These are phyloP conservation scores for Acacia melanoxylon DNA, from an alignment of 306 rosid genomes.

Conservation along the genomic window DNA sequence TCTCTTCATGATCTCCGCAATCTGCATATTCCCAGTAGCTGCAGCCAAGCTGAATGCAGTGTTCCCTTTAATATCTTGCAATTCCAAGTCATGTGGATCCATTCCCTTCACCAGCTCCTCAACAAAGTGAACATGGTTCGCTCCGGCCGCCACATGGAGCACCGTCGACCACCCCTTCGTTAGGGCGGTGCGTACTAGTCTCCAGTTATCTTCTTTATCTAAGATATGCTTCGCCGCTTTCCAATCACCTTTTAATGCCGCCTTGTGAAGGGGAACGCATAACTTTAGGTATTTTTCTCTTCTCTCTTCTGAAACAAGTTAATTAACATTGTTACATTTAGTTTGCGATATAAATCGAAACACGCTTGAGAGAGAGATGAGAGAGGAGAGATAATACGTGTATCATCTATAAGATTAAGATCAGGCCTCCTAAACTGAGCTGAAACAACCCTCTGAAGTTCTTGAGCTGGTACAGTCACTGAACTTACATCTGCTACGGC, in stretches of 20 bases:
- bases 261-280: slow-evolving; percentile 43
- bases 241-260: slow-evolving; percentile 41
- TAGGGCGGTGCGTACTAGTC: slow-evolving; percentile 26
- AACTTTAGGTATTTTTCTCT: background rate
- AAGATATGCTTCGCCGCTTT: slow-evolving; percentile 29
- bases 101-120: slow-evolving; percentile 28
- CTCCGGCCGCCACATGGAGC: slow-evolving; percentile 40
- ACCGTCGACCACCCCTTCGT: slow-evolving; percentile 28
- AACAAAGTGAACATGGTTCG: slow-evolving; percentile 39
- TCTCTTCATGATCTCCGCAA: slow-evolving; percentile 10
- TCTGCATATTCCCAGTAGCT: slow-evolving; percentile 29
- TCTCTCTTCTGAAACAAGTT: background rate
- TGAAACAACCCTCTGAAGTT: background rate
- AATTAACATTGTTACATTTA: background rate
- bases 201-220: background rate
- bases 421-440: background rate
- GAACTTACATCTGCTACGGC: background rate
- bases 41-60: slow-evolving; percentile 37
- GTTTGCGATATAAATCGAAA: background rate
- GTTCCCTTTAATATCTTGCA: slow-evolving; percentile 28
- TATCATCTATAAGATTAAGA: background rate
- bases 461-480: background rate
- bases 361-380: background rate
- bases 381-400: background rate
- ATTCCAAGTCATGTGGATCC: slow-evolving; percentile 13